Percentiles rank a stretch among this genome's conserved stretches.
These are phyloP conservation scores for Hypericum androsaemum DNA, from an alignment of 345 rosid species.

Conservation along the genomic window DNA sequence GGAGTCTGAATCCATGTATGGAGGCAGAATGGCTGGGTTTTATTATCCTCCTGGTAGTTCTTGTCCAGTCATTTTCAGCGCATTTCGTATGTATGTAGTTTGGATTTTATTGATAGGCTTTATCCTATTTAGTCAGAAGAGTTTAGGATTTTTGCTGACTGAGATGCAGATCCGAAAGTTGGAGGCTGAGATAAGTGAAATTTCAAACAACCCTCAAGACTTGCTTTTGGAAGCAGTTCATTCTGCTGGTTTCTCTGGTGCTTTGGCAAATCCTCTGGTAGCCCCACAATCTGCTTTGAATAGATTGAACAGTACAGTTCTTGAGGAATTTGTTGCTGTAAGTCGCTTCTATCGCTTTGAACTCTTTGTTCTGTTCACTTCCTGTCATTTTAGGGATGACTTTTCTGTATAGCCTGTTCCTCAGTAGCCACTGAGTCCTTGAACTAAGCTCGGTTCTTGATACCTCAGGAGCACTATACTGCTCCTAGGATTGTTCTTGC, in stretches of 20 bases:
- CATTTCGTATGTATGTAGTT: no score
- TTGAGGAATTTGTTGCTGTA: slow-evolving; percentile 75
- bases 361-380: not conserved
- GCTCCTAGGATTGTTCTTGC: slow-evolving; percentile 79
- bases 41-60: slow-evolving; percentile 16
- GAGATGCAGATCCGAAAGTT: slow-evolving; percentile 56
- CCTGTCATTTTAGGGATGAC: not conserved
- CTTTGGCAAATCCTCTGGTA: slow-evolving; percentile 78
- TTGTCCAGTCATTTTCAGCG: not conserved
- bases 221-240: slow-evolving; percentile 79
- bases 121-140: no score
- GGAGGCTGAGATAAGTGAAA: slow-evolving; percentile 56
- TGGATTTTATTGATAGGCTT: no score
- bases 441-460: slow-evolving; percentile 11
- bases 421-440: not conserved
- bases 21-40: no score
- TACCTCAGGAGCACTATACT: slow-evolving; percentile 59
- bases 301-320: slow-evolving; percentile 38
- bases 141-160: not conserved
- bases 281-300: slow-evolving; percentile 73
- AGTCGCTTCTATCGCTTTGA: slow-evolving; percentile 14
- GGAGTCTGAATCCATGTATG: no score
- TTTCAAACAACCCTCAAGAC: slow-evolving; percentile 59
- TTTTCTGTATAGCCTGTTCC: slow-evolving; percentile 1
- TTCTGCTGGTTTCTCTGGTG: slow-evolving; percentile 75